These are phyloP conservation scores for Dothideomycetidae sp. DNA, from an alignment of 2,329 filamentous ascomycete genomes.

Conservation along the genomic window DNA sequence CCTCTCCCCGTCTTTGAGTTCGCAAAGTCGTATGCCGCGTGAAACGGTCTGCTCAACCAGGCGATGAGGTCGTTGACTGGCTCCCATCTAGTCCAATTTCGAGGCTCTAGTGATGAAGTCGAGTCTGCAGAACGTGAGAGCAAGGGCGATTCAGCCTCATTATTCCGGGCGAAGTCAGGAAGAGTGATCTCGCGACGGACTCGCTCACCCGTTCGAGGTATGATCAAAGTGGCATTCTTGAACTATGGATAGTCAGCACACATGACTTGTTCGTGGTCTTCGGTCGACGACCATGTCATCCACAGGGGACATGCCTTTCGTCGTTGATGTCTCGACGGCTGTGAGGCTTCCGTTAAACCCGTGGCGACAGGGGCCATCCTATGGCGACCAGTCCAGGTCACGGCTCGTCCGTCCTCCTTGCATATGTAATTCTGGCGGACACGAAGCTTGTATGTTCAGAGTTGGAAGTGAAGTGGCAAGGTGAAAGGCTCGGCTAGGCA, in stretches of 20 bases:
- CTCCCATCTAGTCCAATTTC: slow-evolving; percentile 2
- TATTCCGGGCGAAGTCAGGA: slow-evolving; percentile 19
- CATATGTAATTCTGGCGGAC: too few species aligned
- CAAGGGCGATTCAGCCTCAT: background rate
- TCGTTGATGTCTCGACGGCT: slow-evolving; percentile 2
- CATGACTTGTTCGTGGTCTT: background rate
- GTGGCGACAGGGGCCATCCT: too few species aligned
- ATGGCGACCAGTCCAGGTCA: too few species aligned
- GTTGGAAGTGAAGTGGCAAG: too few species aligned
- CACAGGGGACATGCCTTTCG: slow-evolving; percentile 2
- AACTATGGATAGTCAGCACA: slow-evolving; percentile 5
- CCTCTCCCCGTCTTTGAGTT: slow-evolving; percentile 60
- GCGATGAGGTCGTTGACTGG: slow-evolving; percentile 1
- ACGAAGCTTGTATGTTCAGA: too few species aligned
- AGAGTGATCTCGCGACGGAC: slow-evolving; percentile 68
- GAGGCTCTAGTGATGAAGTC: slow-evolving; percentile 4
- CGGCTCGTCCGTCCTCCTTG: too few species aligned
- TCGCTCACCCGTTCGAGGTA: slow-evolving; percentile 74
- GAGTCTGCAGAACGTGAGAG: background rate
- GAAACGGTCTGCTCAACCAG: slow-evolving; percentile 19
- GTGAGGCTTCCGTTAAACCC: slow-evolving; percentile 1
- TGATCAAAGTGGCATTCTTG: slow-evolving; percentile 57
- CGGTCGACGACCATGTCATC: too few species aligned
- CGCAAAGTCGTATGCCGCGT: slow-evolving; percentile 40
- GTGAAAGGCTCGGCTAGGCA: too few species aligned